A percentile compares a stretch with the other conserved stretches of the same genome.
These are phyloP conservation scores for Neonectria punicea DNA, from an alignment of 2,329 filamentous ascomycete species.

Conservation along the genomic window DNA sequence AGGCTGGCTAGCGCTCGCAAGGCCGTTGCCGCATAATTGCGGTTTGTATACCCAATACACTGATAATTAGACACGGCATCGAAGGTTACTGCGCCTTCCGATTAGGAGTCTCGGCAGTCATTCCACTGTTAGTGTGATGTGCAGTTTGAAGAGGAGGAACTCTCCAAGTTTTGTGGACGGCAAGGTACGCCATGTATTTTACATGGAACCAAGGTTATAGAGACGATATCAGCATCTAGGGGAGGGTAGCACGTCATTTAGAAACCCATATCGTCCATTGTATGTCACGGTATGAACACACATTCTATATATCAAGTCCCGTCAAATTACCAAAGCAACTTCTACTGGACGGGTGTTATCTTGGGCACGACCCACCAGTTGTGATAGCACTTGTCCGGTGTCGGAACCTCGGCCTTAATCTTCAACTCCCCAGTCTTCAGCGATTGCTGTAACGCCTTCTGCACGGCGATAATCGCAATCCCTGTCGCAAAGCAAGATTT, in stretches of 20 bases:
- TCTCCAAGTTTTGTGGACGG: slow-evolving; percentile 22
- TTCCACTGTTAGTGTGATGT: slow-evolving; percentile 28
- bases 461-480: slow-evolving; percentile 69
- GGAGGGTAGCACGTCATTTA: slow-evolving; percentile 34
- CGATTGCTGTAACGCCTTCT: slow-evolving; percentile 62
- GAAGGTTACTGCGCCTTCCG: slow-evolving; percentile 18
- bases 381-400: slow-evolving; percentile 66
- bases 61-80: slow-evolving; percentile 24
- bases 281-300: slow-evolving; percentile 29
- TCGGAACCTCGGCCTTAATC: slow-evolving; percentile 63
- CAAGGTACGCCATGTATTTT: slow-evolving; percentile 13
- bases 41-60: slow-evolving; percentile 1
- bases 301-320: slow-evolving; percentile 21
- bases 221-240: background rate
- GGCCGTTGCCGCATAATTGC: slow-evolving; percentile 46
- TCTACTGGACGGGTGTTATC: slow-evolving; percentile 44
- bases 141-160: slow-evolving; percentile 19
- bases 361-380: slow-evolving; percentile 73
- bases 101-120: slow-evolving; percentile 20
- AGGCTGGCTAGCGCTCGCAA: slow-evolving; percentile 59
- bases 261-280: slow-evolving; percentile 41
- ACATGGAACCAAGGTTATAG: background rate
- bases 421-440: slow-evolving; percentile 45
- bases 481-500: slow-evolving; percentile 77
- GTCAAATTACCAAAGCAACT: background rate